phyloP scores from a whole-genome alignment of 176 grass and related monocot genomes.

The Musa itinerans region DNA sequence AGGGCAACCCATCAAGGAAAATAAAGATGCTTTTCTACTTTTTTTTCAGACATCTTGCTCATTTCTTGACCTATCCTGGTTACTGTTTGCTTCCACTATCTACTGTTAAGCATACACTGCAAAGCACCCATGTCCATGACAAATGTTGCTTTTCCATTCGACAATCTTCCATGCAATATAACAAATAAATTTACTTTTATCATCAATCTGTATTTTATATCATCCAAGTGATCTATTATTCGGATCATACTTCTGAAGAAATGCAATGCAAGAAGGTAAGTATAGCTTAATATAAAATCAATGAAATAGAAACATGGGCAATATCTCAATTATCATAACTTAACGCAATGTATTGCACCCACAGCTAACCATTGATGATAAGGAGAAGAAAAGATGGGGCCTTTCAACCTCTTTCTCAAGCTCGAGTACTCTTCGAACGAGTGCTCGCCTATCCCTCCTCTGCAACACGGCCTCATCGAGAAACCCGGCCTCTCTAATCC shows the following conservation, averaged over 20 bases:
- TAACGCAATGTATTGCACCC: not conserved
- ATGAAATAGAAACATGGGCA: no score
- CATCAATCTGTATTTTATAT: not conserved
- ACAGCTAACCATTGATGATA: not conserved
- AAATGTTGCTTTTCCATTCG: not conserved
- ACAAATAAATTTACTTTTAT: not conserved
- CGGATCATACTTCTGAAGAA: not conserved
- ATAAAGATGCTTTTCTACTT: no score
- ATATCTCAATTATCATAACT: not conserved
- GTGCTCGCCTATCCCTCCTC: slow-evolving; percentile 54
- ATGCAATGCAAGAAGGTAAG: not conserved
- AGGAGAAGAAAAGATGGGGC: not conserved
- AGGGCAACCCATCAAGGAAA: no score
- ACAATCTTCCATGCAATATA: not conserved
- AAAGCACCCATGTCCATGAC: not conserved
- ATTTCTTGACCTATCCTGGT: not conserved
- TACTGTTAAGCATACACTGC: not conserved
- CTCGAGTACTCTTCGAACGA: slow-evolving; percentile 36
- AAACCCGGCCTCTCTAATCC: slow-evolving; percentile 22
- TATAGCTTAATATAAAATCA: no score
- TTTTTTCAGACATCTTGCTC: not conserved
- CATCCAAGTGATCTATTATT: not conserved
- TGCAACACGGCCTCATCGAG: slow-evolving; percentile 45
- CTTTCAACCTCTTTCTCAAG: slow-evolving; percentile 63
- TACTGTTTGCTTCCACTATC: not conserved